phyloP scores from a whole-genome alignment of 345 rosid genomes.

The Bruguiera parviflora region DNA sequence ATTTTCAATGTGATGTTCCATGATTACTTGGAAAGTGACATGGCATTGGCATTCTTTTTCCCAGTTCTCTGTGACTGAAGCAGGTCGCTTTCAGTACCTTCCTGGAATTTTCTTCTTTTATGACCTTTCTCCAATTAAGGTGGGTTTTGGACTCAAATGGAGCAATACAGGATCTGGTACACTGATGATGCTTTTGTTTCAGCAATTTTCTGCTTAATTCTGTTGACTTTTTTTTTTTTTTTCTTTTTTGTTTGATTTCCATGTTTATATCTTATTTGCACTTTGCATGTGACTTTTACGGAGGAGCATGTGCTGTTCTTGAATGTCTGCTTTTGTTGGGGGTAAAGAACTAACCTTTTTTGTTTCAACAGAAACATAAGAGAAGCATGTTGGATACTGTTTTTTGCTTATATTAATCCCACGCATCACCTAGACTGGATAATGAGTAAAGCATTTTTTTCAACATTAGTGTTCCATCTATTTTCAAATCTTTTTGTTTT shows the following conservation, averaged over 20 bases:
- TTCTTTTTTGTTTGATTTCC: background rate
- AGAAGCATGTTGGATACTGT: background rate
- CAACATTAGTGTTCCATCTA: too few species aligned
- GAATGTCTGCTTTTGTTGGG: conserved; percentile 93
- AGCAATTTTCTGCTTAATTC: background rate
- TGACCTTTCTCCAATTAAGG: conserved; percentile 99
- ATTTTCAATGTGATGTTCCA: background rate
- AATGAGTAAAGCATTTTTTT: too few species aligned
- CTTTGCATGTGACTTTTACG: conserved; percentile 72
- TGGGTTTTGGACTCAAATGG: conserved; percentile 14
- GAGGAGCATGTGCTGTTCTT: conserved; percentile 81
- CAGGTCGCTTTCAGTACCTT: conserved; percentile 61
- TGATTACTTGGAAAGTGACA: conserved; percentile 11
- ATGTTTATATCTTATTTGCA: background rate
- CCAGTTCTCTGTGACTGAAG: conserved; percentile 88
- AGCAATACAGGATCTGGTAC: background rate
- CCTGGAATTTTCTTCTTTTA: conserved; percentile 96
- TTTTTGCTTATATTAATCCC: background rate
- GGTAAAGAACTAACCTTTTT: conserved; percentile 37
- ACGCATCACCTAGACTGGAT: too few species aligned
- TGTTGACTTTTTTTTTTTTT: background rate
- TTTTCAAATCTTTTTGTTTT: too few species aligned
- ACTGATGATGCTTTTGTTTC: background rate
- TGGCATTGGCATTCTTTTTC: conserved; percentile 11
- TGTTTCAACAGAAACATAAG: background rate